Evolutionary conservation across 257 asterid genomes (phyloP).

Genomic region (Forsythia viridissima): DNA sequence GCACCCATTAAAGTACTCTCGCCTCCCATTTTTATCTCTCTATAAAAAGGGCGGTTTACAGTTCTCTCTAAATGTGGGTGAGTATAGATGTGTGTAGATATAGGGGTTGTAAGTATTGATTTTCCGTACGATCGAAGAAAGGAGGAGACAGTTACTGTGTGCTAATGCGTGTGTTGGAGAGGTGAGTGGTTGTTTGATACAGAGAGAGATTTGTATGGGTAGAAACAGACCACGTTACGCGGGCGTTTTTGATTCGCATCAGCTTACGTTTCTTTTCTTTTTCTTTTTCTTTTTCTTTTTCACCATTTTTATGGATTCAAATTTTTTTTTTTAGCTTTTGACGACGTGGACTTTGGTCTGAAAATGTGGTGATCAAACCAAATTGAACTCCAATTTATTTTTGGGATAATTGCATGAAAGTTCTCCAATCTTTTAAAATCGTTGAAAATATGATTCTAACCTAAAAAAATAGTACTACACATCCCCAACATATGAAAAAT

Average conservation of each 20-base stretch:
- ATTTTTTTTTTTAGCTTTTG: no score
- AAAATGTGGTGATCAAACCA: no score
- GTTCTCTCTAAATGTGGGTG: background rate
- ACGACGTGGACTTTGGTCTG: no score
- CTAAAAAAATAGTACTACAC: no score
- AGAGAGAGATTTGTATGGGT: conserved; percentile 50
- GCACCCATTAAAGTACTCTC: conserved; percentile 48
- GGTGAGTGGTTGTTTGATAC: conserved; percentile 24
- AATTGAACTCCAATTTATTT: no score
- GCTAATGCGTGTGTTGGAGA: background rate
- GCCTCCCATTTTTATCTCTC: conserved; percentile 32
- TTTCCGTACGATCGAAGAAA: conserved; percentile 24
- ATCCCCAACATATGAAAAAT: no score
- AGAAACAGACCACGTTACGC: conserved; percentile 66
- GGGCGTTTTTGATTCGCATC: conserved; percentile 38
- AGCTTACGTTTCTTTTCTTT: no score
- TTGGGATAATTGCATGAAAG: no score
- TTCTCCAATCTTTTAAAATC: no score
- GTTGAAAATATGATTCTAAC: no score
- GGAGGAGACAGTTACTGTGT: conserved; percentile 19
- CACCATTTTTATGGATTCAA: no score
- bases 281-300: no score
- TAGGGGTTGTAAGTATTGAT: background rate
- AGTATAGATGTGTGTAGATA: background rate
- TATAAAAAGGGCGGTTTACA: background rate